Percentiles rank a stretch among this genome's conserved stretches.
Conservation (phyloP, 2,329 filamentous ascomycete genomes). For the Xylaria sp. region DNA sequence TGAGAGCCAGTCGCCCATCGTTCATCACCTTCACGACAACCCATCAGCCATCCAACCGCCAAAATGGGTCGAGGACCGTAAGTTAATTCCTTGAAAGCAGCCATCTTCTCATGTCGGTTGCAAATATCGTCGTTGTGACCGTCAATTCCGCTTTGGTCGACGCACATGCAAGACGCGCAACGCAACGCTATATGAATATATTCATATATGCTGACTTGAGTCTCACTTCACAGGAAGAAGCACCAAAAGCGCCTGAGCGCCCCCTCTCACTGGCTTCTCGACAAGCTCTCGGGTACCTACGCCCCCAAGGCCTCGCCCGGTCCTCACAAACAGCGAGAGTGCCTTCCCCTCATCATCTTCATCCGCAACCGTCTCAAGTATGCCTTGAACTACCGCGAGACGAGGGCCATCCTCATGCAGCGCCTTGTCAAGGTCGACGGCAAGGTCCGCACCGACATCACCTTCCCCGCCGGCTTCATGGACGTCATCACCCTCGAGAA, state of each 20-base stretch:
- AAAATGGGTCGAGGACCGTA: slow-evolving; percentile 66
- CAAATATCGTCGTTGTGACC: not conserved
- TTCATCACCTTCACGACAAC: slow-evolving; percentile 47
- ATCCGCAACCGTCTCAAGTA: slow-evolving; percentile 98
- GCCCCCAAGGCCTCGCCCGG: slow-evolving; percentile 78
- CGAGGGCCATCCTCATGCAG: slow-evolving; percentile 98
- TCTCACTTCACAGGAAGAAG: slow-evolving; percentile 78
- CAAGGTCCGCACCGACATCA: slow-evolving; percentile 99
- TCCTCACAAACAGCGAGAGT: slow-evolving; percentile 99
- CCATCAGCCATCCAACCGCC: slow-evolving; percentile 52
- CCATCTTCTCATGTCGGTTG: not conserved
- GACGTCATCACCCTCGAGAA: slow-evolving; percentile 99
- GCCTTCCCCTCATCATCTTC: slow-evolving; percentile 98
- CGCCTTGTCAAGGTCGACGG: slow-evolving; percentile 99
- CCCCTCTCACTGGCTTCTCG: slow-evolving; percentile 99
- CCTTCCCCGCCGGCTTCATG: slow-evolving; percentile 99
- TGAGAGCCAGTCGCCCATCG: slow-evolving; percentile 38
- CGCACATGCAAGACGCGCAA: not conserved
- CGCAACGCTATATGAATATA: not conserved
- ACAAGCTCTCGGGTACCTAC: slow-evolving; percentile 97
- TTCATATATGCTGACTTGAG: slow-evolving; percentile 46
- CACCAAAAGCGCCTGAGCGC: slow-evolving; percentile 99
- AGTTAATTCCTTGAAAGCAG: slow-evolving; percentile 49
- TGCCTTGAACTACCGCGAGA: slow-evolving; percentile 98
- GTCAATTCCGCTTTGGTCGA: not conserved